Percentiles rank a stretch among this genome's conserved stretches.
These are phyloP conservation scores for Leptodermis oblonga DNA, from an alignment of 257 asterid species.

Conservation along the genomic window DNA sequence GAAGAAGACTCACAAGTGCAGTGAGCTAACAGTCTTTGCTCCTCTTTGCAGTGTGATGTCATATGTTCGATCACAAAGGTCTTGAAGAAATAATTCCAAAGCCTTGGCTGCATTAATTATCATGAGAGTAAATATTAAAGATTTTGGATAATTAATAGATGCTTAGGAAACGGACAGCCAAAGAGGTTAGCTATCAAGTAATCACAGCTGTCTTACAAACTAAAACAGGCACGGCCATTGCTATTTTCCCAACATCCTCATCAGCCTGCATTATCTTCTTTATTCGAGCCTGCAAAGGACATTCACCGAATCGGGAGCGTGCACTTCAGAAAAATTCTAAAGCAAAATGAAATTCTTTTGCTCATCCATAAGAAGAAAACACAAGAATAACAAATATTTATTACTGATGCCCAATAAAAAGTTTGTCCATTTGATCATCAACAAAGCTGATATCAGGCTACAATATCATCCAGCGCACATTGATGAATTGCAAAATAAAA, in stretches of 20 bases:
- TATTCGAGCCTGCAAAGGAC: slow-evolving; percentile 59
- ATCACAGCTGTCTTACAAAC: slow-evolving; percentile 56
- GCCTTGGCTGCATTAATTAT: slow-evolving; percentile 75
- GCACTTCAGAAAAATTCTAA: not conserved
- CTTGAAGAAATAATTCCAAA: slow-evolving; percentile 92
- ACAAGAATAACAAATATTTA: no score
- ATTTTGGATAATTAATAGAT: slow-evolving; percentile 13
- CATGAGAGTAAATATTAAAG: slow-evolving; percentile 14
- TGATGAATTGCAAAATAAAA: not conserved
- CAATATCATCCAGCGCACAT: not conserved
- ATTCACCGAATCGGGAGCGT: not conserved
- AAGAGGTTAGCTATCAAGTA: not conserved
- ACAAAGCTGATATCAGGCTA: not conserved
- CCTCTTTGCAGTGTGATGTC: slow-evolving; percentile 91
- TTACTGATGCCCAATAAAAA: not conserved
- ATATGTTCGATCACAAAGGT: slow-evolving; percentile 95
- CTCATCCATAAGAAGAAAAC: not conserved
- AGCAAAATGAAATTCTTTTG: no score
- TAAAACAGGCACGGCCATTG: slow-evolving; percentile 93
- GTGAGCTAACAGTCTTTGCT: slow-evolving; percentile 85
- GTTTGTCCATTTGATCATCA: not conserved
- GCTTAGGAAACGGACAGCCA: slow-evolving; percentile 1
- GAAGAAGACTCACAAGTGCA: slow-evolving; percentile 84
- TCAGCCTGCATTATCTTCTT: slow-evolving; percentile 97
- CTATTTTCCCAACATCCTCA: slow-evolving; percentile 97